Evolutionary conservation across 1,284 basidiomycete species (phyloP).

Genomic region (Marasmius tenuissimus): DNA sequence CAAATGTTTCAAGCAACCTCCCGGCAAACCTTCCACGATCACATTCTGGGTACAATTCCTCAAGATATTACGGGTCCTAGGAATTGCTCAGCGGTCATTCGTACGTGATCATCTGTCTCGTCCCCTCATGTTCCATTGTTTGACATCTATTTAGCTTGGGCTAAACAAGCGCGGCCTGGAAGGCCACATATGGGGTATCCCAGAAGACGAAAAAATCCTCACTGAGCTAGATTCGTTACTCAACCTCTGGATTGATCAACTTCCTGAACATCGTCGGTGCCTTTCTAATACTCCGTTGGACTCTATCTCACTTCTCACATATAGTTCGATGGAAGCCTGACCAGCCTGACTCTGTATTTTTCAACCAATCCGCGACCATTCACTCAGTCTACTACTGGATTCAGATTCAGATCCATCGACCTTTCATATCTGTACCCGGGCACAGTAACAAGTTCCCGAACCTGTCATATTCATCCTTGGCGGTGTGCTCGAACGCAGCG

Average conservation of each 20-base stretch:
- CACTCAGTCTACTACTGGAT: constrained; percentile 8
- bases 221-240: neutral
- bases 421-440: neutral
- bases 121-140: neutral
- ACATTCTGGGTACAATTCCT: constrained; percentile 41
- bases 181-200: neutral
- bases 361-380: constrained; percentile 6
- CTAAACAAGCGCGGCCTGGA: neutral
- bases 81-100: constrained; percentile 44
- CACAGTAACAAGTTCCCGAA: neutral
- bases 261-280: constrained; percentile 1
- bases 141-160: neutral
- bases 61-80: constrained; percentile 46
- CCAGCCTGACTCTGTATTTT: neutral
- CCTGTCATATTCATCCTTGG: neutral
- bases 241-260: neutral
- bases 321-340: neutral
- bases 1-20: constrained; percentile 31
- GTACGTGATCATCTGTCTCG: constrained; percentile 21
- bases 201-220: neutral
- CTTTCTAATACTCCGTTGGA: neutral
- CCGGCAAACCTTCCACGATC: constrained; percentile 30
- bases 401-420: constrained; percentile 1
- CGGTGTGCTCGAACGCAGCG: neutral
- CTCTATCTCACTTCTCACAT: neutral